phyloP scores from a whole-genome alignment of 1,284 basidiomycete genomes.

The Heterobasidion parviporum region DNA sequence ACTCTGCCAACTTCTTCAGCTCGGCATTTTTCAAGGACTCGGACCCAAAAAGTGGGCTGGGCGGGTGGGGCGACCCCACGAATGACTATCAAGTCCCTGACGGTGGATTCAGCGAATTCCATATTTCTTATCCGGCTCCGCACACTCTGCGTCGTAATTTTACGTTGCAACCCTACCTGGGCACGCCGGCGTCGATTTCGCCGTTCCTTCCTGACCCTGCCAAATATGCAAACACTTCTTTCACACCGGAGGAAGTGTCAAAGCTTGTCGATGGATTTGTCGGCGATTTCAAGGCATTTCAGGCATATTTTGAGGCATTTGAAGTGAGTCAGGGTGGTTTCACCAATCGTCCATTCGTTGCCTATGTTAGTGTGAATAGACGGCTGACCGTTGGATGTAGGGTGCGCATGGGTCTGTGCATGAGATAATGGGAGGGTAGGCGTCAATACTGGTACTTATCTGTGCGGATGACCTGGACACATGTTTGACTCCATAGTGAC shows the following conservation, averaged over 20 bases:
- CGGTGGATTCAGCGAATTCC: conserved; percentile 24
- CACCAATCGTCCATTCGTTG: neutral
- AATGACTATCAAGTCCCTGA: conserved; percentile 23
- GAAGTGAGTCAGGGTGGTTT: conserved; percentile 13
- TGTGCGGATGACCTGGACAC: neutral
- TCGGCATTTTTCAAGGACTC: conserved; percentile 22
- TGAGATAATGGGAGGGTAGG: conserved; percentile 22
- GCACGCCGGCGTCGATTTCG: conserved; percentile 3
- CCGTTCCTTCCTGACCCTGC: conserved; percentile 15
- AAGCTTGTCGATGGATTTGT: conserved; percentile 20
- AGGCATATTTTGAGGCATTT: conserved; percentile 22
- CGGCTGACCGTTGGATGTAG: conserved; percentile 3
- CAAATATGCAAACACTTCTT: conserved; percentile 21
- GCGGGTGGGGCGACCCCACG: conserved; percentile 28
- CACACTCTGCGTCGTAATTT: conserved; percentile 29
- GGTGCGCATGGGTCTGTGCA: conserved; percentile 22
- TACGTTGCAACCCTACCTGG: conserved; percentile 22
- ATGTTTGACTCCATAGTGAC: conserved; percentile 12
- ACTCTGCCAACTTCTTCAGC: conserved; percentile 22
- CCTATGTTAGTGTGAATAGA: neutral
- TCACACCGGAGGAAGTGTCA: conserved; percentile 19
- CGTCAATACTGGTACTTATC: neutral
- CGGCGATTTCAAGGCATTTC: conserved; percentile 27
- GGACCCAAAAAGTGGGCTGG: conserved; percentile 23
- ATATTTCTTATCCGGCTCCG: conserved; percentile 24